phyloP scores from a whole-genome alignment of 805 yeast genomes.

The Saturnispora kantuleensis region DNA sequence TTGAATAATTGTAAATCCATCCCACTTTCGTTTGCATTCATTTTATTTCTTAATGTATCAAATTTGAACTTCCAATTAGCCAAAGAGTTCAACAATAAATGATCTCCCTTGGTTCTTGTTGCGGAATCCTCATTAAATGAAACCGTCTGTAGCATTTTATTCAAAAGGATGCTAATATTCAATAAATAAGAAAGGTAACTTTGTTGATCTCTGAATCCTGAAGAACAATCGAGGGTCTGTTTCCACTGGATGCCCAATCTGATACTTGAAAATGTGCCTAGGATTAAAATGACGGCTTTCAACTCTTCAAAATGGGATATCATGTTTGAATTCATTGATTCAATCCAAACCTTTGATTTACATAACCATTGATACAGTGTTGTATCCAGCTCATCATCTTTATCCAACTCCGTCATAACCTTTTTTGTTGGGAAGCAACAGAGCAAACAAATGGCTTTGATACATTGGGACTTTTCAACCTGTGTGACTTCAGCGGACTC shows the following conservation, averaged over 20 bases:
- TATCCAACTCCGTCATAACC: conserved; percentile 2
- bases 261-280: conserved; percentile 21
- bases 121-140: conserved; percentile 11
- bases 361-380: conserved; percentile 19
- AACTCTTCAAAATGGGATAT: conserved; percentile 15
- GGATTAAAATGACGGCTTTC: conserved; percentile 19
- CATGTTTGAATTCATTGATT: conserved; percentile 12
- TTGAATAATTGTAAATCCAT: conserved; percentile 7
- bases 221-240: conserved; percentile 12
- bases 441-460: conserved; percentile 21
- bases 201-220: conserved; percentile 12
- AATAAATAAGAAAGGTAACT: conserved; percentile 16
- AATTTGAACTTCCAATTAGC: conserved; percentile 20
- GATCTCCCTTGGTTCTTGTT: not conserved
- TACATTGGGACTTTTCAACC: not conserved
- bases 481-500: not conserved
- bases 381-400: conserved; percentile 15
- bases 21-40: not conserved
- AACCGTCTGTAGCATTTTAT: conserved; percentile 17
- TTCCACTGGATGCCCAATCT: conserved; percentile 22
- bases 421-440: conserved; percentile 21
- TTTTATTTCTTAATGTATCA: conserved; percentile 2
- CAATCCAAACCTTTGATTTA: conserved; percentile 11
- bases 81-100: conserved; percentile 16
- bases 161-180: conserved; percentile 14